Evolutionary conservation across 1,139 yeast genomes (phyloP).

Genomic region (Suhomyces terraborum): DNA sequence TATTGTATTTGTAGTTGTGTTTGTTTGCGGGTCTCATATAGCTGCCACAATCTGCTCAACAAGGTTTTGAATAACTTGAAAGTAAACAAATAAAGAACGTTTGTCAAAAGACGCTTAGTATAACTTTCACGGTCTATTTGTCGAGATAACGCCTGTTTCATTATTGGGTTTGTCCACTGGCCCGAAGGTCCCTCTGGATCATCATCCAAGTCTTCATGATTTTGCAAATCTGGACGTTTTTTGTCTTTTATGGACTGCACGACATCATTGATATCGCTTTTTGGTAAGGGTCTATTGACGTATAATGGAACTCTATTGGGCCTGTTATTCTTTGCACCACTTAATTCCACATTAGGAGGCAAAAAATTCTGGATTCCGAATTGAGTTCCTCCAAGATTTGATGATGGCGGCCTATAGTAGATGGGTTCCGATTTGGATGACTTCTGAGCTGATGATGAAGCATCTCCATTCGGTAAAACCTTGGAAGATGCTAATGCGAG

Average conservation of each 20-base stretch:
- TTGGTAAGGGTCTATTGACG: conserved; percentile 6
- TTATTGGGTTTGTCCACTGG: conserved; percentile 45
- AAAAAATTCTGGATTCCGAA: conserved; percentile 35
- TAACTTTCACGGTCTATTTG: conserved; percentile 37
- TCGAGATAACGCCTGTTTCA: conserved; percentile 38
- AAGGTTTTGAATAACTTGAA: conserved; percentile 23
- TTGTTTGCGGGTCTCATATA: conserved; percentile 15
- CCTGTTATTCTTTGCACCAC: conserved; percentile 1
- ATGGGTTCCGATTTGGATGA: conserved; percentile 22
- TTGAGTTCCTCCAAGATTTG: conserved; percentile 28
- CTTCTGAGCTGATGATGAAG: conserved; percentile 12
- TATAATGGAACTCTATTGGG: conserved; percentile 14
- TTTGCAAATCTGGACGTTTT: conserved; percentile 9
- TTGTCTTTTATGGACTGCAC: conserved; percentile 8
- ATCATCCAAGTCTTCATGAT: conserved; percentile 16
- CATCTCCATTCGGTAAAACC: neutral
- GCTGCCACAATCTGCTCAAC: conserved; percentile 12
- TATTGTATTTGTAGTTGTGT: conserved; percentile 13
- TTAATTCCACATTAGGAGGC: conserved; percentile 27
- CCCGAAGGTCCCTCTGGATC: conserved; percentile 32
- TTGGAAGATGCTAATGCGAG: conserved; percentile 13
- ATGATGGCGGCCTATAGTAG: conserved; percentile 40
- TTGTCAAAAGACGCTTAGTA: conserved; percentile 24
- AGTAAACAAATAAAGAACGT: conserved; percentile 22
- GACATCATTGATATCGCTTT: conserved; percentile 1